These are phyloP conservation scores for Pyrenopolyporus hunteri DNA, from an alignment of 495 filamentous ascomycete genomes.

Conservation along the genomic window DNA sequence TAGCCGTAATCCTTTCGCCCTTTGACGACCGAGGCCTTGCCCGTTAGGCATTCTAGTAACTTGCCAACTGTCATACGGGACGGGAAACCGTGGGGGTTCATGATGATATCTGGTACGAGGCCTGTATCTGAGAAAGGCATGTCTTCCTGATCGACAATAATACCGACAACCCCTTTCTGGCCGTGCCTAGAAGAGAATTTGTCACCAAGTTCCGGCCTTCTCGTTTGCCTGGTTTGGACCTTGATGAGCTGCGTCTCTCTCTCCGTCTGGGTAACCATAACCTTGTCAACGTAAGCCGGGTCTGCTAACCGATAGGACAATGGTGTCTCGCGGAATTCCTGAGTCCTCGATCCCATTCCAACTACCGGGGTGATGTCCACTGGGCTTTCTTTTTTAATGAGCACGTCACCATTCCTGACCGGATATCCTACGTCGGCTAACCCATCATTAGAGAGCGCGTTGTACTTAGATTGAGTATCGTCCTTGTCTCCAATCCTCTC, in stretches of 20 bases:
- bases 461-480: conserved; percentile 70
- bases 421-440: conserved; percentile 81
- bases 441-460: conserved; percentile 77
- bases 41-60: conserved; percentile 92
- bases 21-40: conserved; percentile 86
- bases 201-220: conserved; percentile 92
- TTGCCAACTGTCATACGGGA: conserved; percentile 99
- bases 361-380: conserved; percentile 69
- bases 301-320: conserved; percentile 85
- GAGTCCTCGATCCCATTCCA: conserved; percentile 63
- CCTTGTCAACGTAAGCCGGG: conserved; percentile 88
- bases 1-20: conserved; percentile 78
- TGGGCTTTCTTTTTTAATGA: conserved; percentile 86
- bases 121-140: conserved; percentile 95
- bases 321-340: conserved; percentile 69
- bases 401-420: conserved; percentile 75
- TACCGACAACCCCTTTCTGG: conserved; percentile 97
- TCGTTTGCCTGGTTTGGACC: conserved; percentile 89
- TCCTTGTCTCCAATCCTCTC: conserved; percentile 76
- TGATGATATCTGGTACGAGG: conserved; percentile 95
- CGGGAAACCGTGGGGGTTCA: conserved; percentile 99
- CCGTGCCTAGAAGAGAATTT: conserved; percentile 99
- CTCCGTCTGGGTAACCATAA: conserved; percentile 88
- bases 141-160: conserved; percentile 93
- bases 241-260: conserved; percentile 82